Evolutionary conservation across 257 asterid genomes (phyloP), one percentile per base, ranked within the genome.

Genomic region (Solanum clarkiae): DNA sequence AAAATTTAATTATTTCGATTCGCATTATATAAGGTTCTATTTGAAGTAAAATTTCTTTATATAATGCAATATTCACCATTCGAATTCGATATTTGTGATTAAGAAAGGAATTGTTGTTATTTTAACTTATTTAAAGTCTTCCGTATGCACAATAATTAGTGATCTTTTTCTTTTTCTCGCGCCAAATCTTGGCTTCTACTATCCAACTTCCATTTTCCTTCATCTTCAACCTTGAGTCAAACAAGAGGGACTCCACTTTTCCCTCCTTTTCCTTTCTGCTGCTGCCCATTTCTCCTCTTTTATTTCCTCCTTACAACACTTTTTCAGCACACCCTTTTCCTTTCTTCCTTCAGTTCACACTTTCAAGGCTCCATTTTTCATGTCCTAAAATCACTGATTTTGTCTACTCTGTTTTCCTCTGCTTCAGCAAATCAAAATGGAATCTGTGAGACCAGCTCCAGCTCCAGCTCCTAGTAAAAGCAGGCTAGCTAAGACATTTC

Each of bases 401-500:
- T 15, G 8, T 10, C 6, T 7, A 36, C 49, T 17, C 65, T 40
- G 65, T 40, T 54, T 0, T n/a, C n/a, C 60, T 42, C 53, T 45
- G 8, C 14, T 29, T 63, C 17, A 80, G 84, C 26, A 74, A 55
- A 36, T 40, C 45, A 75, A 75, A 84, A 95, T 95, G 98, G 98
- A 95, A 81, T 91, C 98, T 62, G 26, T 86, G 69, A 86, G 88
- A 84, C 91, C 91, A 7, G 54, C 32, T 29, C 32, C 29, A 29
- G 29, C 85, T 84, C 90, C 91, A 62, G 87, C 89, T 77, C 89
- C 93, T 29, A 86, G 83, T 74, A 92, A 84, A 83, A 87, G 92
- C 92, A 94, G 88, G 84, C 77, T 94, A 53, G 91, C 95, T 15
- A 92, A 85, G 88, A 93, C 93, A 16, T 90, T 95, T 40, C 94